Evolutionary conservation across 2,329 filamentous ascomycete species (phyloP), one percentile per base, ranked within the genome.

Genomic region (Aspergillus chevalieri): DNA sequence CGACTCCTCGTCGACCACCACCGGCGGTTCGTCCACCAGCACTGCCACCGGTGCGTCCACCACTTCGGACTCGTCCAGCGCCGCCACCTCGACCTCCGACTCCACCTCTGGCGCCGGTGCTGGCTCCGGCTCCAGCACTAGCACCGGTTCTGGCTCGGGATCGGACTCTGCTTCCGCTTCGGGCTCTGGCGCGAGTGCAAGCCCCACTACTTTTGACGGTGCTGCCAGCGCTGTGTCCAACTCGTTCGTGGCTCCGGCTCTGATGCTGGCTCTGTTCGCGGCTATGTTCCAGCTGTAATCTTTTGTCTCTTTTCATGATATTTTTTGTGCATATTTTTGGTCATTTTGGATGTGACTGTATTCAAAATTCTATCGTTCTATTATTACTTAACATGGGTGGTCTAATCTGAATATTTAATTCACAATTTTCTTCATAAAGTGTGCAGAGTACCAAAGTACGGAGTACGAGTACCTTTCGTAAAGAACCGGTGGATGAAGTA

Each of bases 231-330:
- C 60, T 50, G 22, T 64, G 15, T 53, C 50, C 17, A 55, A 57
- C 19, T 49, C 65, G 10, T 55, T 56, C 44, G 43, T 62, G 47
- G 57, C 55, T 44, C 51, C 52, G 8, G 15, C 52, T 36, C 44
- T 52, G 14, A n/a, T 52, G 24, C 15, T 57, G n/a, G 53, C 52
- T 44, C 42, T 66, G 50, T 39, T 66, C 38, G 52, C 58, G 43
- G 61, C 62, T 36, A 55, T 67, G 56, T 45, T 67, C 42, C 62
- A 64, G 55, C 52, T 67, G 48, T 67, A 60, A 59, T 44, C 45
- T 24, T 38, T n/a, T 42, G 43, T 38, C 34, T 52, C 15, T 26
- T 39, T 44, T 17, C 19, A 43, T 47, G 42, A 43, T 22, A 9
- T 48, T 42, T 47, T 22, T 48, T 21, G 47, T 26, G 45, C 46